phyloP scores from a whole-genome alignment of 1,284 basidiomycete species.

The Garcileccinum viscosum region DNA sequence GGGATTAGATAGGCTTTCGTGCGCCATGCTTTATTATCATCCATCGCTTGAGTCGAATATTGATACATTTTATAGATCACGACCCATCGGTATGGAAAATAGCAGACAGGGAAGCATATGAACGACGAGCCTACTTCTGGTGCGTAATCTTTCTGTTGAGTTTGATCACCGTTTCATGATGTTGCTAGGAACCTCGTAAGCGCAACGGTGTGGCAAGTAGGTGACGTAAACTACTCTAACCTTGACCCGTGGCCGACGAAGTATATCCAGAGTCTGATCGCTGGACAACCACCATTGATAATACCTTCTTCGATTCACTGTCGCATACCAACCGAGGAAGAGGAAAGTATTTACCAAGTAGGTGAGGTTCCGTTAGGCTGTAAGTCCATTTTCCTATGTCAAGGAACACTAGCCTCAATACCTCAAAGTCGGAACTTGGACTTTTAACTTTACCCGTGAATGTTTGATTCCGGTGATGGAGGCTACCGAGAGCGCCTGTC shows the following conservation, averaged over 20 bases:
- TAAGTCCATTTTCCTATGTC: constrained; percentile 35
- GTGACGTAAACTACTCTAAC: neutral
- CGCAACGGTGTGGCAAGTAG: constrained; percentile 48
- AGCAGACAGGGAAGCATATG: constrained; percentile 55
- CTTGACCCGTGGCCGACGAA: neutral
- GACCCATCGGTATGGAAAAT: constrained; percentile 62
- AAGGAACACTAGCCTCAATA: constrained; percentile 6
- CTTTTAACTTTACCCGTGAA: constrained; percentile 46
- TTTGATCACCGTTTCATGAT: neutral
- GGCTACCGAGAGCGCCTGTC: constrained; percentile 46
- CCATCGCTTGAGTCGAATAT: neutral
- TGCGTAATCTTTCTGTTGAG: constrained; percentile 1
- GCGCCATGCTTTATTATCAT: constrained; percentile 23
- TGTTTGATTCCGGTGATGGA: constrained; percentile 52
- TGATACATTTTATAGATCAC: constrained; percentile 45
- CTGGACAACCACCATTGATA: constrained; percentile 55
- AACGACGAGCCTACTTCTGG: constrained; percentile 61
- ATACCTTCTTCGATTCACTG: constrained; percentile 49
- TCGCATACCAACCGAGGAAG: constrained; percentile 49
- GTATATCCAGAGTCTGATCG: constrained; percentile 47
- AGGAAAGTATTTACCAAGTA: constrained; percentile 48
- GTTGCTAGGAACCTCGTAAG: constrained; percentile 46
- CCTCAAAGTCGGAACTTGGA: constrained; percentile 53
- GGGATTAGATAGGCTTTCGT: constrained; percentile 56
- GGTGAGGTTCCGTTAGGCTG: constrained; percentile 53